phyloP scores from a whole-genome alignment of 805 yeast genomes.

The Candida parachauliodes region DNA sequence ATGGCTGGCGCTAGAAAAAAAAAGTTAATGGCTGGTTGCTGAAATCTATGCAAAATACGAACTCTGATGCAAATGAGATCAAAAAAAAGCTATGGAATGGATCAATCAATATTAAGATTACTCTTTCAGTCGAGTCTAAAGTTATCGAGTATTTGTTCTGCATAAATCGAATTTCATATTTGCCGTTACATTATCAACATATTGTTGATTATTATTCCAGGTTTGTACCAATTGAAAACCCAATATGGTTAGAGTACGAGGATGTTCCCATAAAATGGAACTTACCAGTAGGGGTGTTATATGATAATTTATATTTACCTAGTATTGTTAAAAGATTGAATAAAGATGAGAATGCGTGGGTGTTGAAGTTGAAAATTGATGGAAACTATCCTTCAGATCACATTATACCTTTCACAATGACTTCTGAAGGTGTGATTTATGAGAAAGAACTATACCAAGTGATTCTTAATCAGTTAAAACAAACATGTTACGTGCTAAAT shows the following conservation, averaged over 20 bases:
- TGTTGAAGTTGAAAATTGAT: constrained; percentile 23
- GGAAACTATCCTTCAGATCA: constrained; percentile 23
- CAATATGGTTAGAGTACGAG: constrained; percentile 66
- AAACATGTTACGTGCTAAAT: constrained; percentile 68
- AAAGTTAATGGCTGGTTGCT: constrained; percentile 1
- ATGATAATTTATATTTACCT: constrained; percentile 49
- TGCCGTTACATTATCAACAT: constrained; percentile 40
- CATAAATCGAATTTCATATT: constrained; percentile 47
- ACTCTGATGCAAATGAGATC: constrained; percentile 17
- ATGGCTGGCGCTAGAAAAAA: not conserved
- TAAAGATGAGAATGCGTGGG: constrained; percentile 36
- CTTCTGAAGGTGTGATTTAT: constrained; percentile 15
- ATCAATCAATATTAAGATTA: constrained; percentile 41
- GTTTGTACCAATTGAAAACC: constrained; percentile 15
- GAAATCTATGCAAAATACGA: not conserved
- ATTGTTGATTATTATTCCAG: constrained; percentile 38
- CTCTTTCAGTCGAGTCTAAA: constrained; percentile 20
- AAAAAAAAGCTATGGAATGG: constrained; percentile 53
- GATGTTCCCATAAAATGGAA: constrained; percentile 71
- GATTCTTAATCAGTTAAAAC: constrained; percentile 80
- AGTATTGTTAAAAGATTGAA: constrained; percentile 2
- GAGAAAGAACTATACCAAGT: constrained; percentile 39
- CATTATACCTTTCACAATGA: constrained; percentile 28
- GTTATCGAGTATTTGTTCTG: constrained; percentile 17
- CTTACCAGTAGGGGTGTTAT: constrained; percentile 66